Evolutionary conservation across 2,329 filamentous ascomycete genomes (phyloP), one percentile per base, ranked within the genome.

Genomic region (Aspergillus awamori): DNA sequence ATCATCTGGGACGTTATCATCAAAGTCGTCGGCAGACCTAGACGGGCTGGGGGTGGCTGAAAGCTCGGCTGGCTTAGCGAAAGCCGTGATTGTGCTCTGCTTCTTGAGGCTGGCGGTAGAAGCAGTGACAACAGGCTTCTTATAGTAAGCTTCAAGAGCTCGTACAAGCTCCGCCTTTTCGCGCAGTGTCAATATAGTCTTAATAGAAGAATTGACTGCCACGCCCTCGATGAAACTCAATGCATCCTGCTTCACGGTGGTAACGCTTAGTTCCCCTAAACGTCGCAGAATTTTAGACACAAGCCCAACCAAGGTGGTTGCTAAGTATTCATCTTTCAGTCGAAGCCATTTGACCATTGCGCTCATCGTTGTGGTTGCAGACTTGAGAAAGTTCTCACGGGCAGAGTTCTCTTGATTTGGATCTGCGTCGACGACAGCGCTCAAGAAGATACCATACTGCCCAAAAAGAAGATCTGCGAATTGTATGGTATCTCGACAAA

Each of bases 401-500:
- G 78, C 74, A 52, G 74, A 70, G 58, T 74, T 71, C 63, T 69
- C 71, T 63, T 76, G 76, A 11, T 70, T 73, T 8, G 72, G 74
- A 58, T 80, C 77, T 24, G 79, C 77, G 55, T 80, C 79, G 41
- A 79, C 79, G 59, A 93, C 76, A 11, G 91, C 90, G 49, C 89
- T 90, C 2, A 91, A 87, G 64, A 99, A 88, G 61, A 97, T 85
- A 54, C 88, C 89, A 74, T 96, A 95, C 68, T 97, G 89, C 43
- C 91, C 88, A 71, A 98, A 91, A 1, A 97, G 83, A 38, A 86
- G 84, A 71, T 96, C 91, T 0, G 94, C 93, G 71, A 97, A 91
- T 69, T 98, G 92, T 86, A 99, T 99, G 13, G 91, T 91, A 72
- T 97, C 92, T 66, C 95, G 89, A 72, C 93, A 97, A 70, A 98